Evolutionary conservation across 768 basidiomycete species (phyloP).

Genomic region (Sutorius australiensis): DNA sequence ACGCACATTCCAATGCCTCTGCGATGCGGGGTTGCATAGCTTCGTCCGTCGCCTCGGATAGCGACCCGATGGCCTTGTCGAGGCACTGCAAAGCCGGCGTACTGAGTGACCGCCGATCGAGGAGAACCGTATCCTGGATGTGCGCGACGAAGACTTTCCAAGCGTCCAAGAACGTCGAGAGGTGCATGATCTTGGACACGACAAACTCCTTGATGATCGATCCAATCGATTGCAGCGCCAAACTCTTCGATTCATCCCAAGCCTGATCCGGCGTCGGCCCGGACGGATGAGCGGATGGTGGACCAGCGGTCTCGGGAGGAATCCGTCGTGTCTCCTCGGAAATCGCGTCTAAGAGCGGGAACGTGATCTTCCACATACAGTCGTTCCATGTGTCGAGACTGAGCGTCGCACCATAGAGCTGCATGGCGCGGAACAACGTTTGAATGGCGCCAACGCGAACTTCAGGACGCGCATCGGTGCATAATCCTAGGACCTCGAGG

Average conservation of each 20-base stretch:
- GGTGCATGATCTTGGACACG: conserved; percentile 63
- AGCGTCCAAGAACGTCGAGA: conserved; percentile 64
- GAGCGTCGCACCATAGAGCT: conserved; percentile 86
- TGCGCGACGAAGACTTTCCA: conserved; percentile 75
- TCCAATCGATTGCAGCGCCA: conserved; percentile 81
- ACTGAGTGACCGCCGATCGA: conserved; percentile 66
- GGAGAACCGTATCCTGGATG: conserved; percentile 65
- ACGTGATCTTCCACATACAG: conserved; percentile 87
- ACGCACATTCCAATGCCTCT: conserved; percentile 58
- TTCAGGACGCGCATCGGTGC: conserved; percentile 78
- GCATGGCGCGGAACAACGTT: conserved; percentile 90
- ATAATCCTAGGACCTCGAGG: conserved; percentile 76
- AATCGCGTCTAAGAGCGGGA: conserved; percentile 77
- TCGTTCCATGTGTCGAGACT: conserved; percentile 83
- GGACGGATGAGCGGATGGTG: not conserved
- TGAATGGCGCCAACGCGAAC: conserved; percentile 93
- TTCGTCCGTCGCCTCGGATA: conserved; percentile 33
- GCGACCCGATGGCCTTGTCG: conserved; percentile 71
- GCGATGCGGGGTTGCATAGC: conserved; percentile 36
- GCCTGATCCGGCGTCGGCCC: conserved; percentile 37
- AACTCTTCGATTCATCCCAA: conserved; percentile 86
- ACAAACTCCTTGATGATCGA: conserved; percentile 82
- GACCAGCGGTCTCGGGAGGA: conserved; percentile 13
- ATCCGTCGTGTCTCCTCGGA: conserved; percentile 50
- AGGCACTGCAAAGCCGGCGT: conserved; percentile 83